Evolutionary conservation across 108 stramenopile species (phyloP).

Genomic region (Pseudonitzschia pungens): DNA sequence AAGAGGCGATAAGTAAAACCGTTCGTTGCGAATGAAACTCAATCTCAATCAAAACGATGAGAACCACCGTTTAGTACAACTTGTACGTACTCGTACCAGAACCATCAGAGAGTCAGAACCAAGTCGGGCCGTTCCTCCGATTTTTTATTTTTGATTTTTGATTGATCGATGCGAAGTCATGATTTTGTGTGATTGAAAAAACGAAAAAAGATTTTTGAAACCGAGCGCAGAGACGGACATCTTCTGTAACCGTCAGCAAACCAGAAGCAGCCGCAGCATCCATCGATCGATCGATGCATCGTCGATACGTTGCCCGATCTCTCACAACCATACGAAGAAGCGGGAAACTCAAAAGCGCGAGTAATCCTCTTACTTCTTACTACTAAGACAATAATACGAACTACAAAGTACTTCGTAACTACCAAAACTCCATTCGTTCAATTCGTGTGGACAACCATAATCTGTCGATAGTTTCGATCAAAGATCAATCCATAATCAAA

Average conservation of each 20-base stretch:
- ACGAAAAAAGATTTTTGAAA: neutral
- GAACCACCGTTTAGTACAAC: too few relatives aligned
- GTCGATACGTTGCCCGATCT: neutral
- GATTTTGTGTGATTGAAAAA: neutral
- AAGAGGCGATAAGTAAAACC: too few relatives aligned
- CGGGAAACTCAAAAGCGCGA: neutral
- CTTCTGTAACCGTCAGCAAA: neutral
- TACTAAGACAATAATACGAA: neutral
- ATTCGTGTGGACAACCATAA: neutral
- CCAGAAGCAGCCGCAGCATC: neutral
- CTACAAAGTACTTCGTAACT: too few relatives aligned
- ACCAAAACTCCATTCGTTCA: neutral
- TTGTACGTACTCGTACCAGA: too few relatives aligned
- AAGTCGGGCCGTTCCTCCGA: too few relatives aligned
- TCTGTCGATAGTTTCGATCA: too few relatives aligned
- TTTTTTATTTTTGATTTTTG: too few relatives aligned
- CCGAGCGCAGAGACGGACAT: neutral
- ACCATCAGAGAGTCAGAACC: too few relatives aligned
- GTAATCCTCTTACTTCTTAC: neutral
- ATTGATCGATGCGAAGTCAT: too few relatives aligned
- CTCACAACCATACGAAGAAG: conserved; percentile 2
- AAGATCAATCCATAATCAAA: too few relatives aligned
- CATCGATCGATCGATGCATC: neutral
- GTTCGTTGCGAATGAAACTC: too few relatives aligned
- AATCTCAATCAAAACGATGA: too few relatives aligned